Evolutionary conservation across 441 rosid genomes (phyloP).

Genomic region (Mallotus japonicus): DNA sequence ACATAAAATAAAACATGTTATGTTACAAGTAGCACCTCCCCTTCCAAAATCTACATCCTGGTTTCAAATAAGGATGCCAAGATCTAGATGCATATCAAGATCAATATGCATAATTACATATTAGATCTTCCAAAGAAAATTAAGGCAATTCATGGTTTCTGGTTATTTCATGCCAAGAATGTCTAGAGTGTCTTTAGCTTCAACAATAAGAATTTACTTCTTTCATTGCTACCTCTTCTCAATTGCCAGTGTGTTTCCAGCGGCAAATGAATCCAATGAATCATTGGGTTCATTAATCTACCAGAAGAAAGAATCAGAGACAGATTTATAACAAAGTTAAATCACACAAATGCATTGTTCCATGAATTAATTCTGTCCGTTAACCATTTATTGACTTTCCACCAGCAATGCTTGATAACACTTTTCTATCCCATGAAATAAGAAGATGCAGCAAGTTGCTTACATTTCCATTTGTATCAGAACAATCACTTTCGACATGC

Average conservation of each 20-base stretch:
- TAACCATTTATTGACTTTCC: not conserved
- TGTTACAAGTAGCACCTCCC: not conserved
- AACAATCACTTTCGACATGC: constrained; percentile 36
- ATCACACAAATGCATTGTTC: not conserved
- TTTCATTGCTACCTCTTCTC: not conserved
- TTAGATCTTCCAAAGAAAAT: not conserved
- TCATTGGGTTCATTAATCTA: not conserved
- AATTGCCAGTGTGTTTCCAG: not conserved
- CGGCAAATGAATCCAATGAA: not conserved
- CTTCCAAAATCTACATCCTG: not conserved
- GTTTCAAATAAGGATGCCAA: not conserved
- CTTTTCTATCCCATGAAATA: constrained; percentile 9
- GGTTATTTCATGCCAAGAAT: not conserved
- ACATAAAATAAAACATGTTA: not conserved
- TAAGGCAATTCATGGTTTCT: not conserved
- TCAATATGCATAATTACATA: not conserved
- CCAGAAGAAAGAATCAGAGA: not conserved
- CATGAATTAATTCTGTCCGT: not conserved
- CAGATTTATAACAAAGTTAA: not conserved
- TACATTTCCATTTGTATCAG: constrained; percentile 60
- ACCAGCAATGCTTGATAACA: not conserved
- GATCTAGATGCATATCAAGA: not conserved
- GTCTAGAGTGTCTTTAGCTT: not conserved
- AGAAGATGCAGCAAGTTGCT: constrained; percentile 28
- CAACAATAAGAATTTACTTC: not conserved